Conservation (phyloP, 768 basidiomycete genomes). For the Rhizopogon vulgaris region DNA sequence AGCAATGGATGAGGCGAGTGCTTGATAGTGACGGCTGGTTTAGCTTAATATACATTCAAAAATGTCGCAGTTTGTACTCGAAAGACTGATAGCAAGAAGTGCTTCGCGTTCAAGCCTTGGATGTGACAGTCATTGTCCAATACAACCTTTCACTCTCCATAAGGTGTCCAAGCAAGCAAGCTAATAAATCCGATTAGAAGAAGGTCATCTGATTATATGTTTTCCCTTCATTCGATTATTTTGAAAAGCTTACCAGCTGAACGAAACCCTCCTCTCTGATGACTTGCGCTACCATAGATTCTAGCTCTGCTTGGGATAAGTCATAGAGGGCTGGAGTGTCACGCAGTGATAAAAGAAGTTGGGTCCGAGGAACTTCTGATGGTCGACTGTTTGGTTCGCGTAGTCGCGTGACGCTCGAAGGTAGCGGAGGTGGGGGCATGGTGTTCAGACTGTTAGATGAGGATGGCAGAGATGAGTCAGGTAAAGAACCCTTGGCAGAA, state of each 20-base stretch:
- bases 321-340: conserved; percentile 47
- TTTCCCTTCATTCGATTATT: neutral
- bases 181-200: conserved; percentile 24
- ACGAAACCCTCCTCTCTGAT: conserved; percentile 74
- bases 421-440: conserved; percentile 27
- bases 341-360: conserved; percentile 34
- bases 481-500: conserved; percentile 15
- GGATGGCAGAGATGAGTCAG: conserved; percentile 27
- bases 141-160: conserved; percentile 42
- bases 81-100: neutral
- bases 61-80: neutral
- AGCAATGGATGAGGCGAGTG: conserved; percentile 15
- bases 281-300: conserved; percentile 51
- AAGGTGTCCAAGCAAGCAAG: conserved; percentile 48
- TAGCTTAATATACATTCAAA: neutral
- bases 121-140: conserved; percentile 15
- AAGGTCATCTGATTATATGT: neutral
- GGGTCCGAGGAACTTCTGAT: conserved; percentile 3
- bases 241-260: conserved; percentile 48
- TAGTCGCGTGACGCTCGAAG: conserved; percentile 8
- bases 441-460: conserved; percentile 17
- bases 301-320: conserved; percentile 45
- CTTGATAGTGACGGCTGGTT: neutral
- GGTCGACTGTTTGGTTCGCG: neutral
- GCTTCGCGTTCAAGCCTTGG: neutral